phyloP scores from a whole-genome alignment of 352 stramenopile genomes.

The Globisporangium uncinulatum region DNA sequence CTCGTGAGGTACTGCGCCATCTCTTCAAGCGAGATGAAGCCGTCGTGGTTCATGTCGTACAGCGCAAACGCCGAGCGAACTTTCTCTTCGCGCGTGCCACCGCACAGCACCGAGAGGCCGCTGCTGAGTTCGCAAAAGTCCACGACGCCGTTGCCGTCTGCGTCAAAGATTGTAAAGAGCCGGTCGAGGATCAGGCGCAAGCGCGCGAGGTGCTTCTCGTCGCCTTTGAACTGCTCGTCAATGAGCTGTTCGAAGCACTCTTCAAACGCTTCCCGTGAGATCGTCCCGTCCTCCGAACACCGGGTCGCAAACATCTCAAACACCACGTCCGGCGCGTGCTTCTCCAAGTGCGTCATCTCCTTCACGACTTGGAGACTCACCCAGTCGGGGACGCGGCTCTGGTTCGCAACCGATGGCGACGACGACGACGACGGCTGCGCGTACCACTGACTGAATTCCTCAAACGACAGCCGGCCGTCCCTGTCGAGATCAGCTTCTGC shows the following conservation, averaged over 20 bases:
- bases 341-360: constrained; percentile 80
- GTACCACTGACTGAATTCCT: constrained; percentile 83
- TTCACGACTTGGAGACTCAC: constrained; percentile 76
- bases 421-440: constrained; percentile 28
- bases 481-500: constrained; percentile 65
- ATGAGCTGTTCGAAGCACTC: constrained; percentile 82
- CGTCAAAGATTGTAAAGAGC: constrained; percentile 80
- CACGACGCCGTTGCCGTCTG: constrained; percentile 67
- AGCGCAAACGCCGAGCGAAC: constrained; percentile 81
- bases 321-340: constrained; percentile 75
- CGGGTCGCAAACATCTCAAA: constrained; percentile 85
- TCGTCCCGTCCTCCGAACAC: constrained; percentile 69
- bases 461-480: constrained; percentile 77
- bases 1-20: constrained; percentile 82
- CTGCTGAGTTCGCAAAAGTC: constrained; percentile 84
- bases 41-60: constrained; percentile 85
- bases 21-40: constrained; percentile 83
- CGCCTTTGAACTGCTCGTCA: constrained; percentile 70
- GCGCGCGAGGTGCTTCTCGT: constrained; percentile 54
- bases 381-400: constrained; percentile 42
- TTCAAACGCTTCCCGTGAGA: constrained; percentile 79
- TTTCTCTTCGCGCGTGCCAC: constrained; percentile 77
- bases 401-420: constrained; percentile 8
- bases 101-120: constrained; percentile 78
- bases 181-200: constrained; percentile 68